Percentiles rank a stretch among this genome's conserved stretches.
Conservation (phyloP, 2,329 filamentous ascomycete species). For the Pestalotiopsis sp. region DNA sequence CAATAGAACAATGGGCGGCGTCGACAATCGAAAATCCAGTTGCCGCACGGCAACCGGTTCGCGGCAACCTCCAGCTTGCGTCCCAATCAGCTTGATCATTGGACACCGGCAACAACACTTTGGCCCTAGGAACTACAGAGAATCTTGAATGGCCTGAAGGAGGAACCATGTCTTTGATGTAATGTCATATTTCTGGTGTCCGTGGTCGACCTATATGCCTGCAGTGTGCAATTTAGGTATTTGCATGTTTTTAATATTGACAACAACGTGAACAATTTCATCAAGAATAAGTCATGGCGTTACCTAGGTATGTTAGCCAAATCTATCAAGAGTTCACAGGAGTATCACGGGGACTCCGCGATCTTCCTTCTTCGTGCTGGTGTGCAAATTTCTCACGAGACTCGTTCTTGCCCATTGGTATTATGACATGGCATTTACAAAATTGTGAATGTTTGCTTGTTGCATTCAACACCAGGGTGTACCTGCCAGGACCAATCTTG, state of each 20-base stretch:
- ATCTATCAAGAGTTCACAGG: no score
- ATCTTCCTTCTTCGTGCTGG: no score
- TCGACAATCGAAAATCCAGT: no score
- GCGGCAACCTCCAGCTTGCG: no score
- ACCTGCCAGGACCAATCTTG: background rate
- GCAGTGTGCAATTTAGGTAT: background rate
- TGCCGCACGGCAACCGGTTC: no score
- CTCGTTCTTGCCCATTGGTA: background rate
- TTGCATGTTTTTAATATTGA: background rate
- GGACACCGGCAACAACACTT: background rate
- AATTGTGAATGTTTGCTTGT: background rate
- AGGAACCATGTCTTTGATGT: background rate
- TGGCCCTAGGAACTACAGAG: background rate
- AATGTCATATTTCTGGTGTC: background rate
- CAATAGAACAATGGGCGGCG: no score
- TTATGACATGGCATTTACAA: background rate
- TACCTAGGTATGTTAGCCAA: no score
- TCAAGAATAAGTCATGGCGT: no score
- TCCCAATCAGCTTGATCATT: background rate
- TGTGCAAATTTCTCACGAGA: no score
- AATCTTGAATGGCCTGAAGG: background rate
- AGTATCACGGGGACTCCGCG: no score
- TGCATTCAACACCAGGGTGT: background rate
- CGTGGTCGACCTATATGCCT: background rate
- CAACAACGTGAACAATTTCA: background rate